Conservation (phyloP, 148 eudicot genomes). For the Camellia japonica region DNA sequence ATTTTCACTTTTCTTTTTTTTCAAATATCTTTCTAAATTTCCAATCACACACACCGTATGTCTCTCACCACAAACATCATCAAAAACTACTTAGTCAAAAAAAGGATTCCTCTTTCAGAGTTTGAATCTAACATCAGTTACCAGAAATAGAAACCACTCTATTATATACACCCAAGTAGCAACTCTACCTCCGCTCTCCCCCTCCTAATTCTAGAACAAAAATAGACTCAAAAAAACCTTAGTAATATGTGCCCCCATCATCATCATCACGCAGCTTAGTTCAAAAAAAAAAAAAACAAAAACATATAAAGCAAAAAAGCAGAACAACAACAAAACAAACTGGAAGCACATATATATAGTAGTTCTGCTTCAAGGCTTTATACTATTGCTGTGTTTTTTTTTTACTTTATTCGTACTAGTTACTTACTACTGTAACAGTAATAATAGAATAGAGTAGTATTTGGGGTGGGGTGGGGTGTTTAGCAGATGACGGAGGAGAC, state of each 20-base stretch:
- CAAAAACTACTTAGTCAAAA: background rate
- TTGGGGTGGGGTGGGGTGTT: background rate
- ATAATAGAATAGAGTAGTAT: no score
- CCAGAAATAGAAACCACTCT: background rate
- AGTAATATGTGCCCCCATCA: background rate
- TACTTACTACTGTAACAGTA: no score
- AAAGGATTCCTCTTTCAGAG: background rate
- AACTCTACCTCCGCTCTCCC: background rate
- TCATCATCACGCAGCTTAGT: background rate
- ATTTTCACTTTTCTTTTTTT: no score
- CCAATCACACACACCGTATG: no score
- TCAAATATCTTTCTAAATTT: no score
- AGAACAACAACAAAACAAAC: background rate
- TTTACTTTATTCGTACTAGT: no score
- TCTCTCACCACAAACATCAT: background rate
- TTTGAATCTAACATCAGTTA: background rate
- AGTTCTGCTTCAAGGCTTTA: slow-evolving; percentile 14
- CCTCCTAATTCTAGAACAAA: background rate
- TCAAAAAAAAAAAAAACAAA: background rate
- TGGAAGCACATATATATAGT: background rate
- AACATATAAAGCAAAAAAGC: slow-evolving; percentile 15
- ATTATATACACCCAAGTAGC: background rate
- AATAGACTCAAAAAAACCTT: background rate
- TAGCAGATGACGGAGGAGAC: slow-evolving; percentile 52
- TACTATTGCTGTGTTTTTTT: background rate